These are phyloP conservation scores for Cucumis cinereus DNA, from an alignment of 306 rosid genomes.

Conservation along the genomic window DNA sequence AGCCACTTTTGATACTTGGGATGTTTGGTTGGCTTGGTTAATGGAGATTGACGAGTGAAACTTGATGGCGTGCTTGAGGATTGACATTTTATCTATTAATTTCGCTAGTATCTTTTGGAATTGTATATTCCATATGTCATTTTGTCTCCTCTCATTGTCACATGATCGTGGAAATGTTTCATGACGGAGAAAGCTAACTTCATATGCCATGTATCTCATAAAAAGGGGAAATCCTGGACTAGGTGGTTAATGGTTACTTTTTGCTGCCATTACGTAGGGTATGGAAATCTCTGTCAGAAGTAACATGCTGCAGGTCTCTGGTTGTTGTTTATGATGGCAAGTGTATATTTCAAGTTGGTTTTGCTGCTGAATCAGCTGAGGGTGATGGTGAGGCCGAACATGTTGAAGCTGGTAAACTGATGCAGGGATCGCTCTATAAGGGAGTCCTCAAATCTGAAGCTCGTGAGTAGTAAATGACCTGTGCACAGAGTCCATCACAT, in stretches of 20 bases:
- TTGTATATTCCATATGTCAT: background rate
- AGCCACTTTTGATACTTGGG: background rate
- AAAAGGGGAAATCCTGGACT: background rate
- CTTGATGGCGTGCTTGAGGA: background rate
- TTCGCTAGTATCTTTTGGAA: background rate
- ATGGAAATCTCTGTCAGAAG: slow-evolving; percentile 58
- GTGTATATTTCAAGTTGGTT: slow-evolving; percentile 73
- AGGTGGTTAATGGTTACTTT: slow-evolving; percentile 14
- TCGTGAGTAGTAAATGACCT: slow-evolving; percentile 43
- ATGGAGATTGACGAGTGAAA: background rate
- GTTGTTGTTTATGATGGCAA: slow-evolving; percentile 56
- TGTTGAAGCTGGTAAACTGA: slow-evolving; percentile 54
- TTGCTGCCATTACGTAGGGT: slow-evolving; percentile 40
- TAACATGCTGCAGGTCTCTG: slow-evolving; percentile 68
- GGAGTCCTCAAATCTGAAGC: slow-evolving; percentile 64
- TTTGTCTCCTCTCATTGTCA: background rate
- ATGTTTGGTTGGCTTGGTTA: background rate
- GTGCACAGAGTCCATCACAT: slow-evolving; percentile 4
- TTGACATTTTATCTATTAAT: background rate
- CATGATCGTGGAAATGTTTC: background rate
- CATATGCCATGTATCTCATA: background rate
- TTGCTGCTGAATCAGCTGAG: slow-evolving; percentile 40
- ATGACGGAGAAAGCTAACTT: background rate
- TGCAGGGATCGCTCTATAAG: slow-evolving; percentile 59
- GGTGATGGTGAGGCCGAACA: slow-evolving; percentile 38